phyloP scores from a whole-genome alignment of 23 red algal species.

The Gracilariopsis chorda region DNA sequence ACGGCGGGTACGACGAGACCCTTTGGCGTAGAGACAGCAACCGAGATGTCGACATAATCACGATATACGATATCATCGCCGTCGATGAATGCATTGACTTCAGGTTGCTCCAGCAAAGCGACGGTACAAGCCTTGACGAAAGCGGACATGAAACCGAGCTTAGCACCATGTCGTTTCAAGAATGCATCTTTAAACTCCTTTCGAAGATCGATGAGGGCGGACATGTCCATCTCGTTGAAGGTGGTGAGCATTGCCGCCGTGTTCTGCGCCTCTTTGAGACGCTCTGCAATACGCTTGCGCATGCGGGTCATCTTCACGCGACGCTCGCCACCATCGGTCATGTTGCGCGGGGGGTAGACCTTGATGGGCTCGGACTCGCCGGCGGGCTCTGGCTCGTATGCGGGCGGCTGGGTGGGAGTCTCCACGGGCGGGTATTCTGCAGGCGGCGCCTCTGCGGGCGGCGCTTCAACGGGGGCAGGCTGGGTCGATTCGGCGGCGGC shows the following conservation, averaged over 20 bases:
- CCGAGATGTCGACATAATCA: constrained; percentile 99
- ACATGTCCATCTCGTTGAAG: constrained; percentile 99
- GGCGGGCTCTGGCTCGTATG: background rate
- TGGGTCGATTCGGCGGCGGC: background rate
- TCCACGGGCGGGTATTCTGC: constrained; percentile 47
- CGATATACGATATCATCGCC: constrained; percentile 99
- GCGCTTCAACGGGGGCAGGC: background rate
- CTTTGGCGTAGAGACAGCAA: constrained; percentile 95
- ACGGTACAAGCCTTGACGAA: constrained; percentile 96
- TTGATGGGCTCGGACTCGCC: constrained; percentile 16
- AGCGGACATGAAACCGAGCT: constrained; percentile 99
- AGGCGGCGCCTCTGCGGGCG: background rate
- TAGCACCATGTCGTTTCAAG: constrained; percentile 85
- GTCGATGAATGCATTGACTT: constrained; percentile 98
- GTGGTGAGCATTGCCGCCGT: constrained; percentile 99
- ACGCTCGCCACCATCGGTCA: constrained; percentile 77
- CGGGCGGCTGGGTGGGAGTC: background rate
- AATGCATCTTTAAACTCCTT: constrained; percentile 92
- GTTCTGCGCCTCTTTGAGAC: constrained; percentile 97
- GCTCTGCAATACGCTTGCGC: constrained; percentile 96
- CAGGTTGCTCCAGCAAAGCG: constrained; percentile 90
- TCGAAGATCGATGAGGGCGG: constrained; percentile 86
- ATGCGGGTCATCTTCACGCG: constrained; percentile 97
- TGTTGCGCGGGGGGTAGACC: constrained; percentile 18
- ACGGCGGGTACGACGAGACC: constrained; percentile 94